These are phyloP conservation scores for Monilinia laxa DNA, from an alignment of 2,329 filamentous ascomycete genomes.

Conservation along the genomic window DNA sequence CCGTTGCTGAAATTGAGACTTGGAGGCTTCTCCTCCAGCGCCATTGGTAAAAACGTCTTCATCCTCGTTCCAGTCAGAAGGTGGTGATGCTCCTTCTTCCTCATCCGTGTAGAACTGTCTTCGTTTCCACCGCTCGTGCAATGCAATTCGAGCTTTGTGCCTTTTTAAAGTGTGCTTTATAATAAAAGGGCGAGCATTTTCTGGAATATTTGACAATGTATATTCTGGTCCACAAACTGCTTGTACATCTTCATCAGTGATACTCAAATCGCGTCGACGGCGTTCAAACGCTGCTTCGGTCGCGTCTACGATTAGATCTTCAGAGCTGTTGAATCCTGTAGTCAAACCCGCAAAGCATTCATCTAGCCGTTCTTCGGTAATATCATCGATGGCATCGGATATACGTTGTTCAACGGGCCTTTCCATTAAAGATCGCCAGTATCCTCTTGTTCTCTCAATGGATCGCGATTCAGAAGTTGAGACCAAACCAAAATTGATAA, in stretches of 20 bases:
- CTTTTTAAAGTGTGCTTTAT: constrained; percentile 34
- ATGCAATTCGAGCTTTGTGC: constrained; percentile 35
- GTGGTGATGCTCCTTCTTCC: constrained; percentile 71
- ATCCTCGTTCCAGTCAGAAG: constrained; percentile 61
- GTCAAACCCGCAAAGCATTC: background rate
- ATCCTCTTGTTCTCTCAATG: constrained; percentile 25
- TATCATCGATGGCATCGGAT: constrained; percentile 28
- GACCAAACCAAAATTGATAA: constrained; percentile 43
- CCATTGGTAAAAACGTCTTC: constrained; percentile 51
- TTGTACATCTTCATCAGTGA: constrained; percentile 38
- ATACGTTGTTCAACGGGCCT: constrained; percentile 34
- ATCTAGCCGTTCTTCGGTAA: constrained; percentile 1
- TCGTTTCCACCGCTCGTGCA: constrained; percentile 73
- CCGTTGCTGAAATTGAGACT: constrained; percentile 45
- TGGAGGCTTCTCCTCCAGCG: constrained; percentile 45
- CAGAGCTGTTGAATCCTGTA: background rate
- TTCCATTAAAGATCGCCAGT: constrained; percentile 37
- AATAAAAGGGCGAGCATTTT: constrained; percentile 31
- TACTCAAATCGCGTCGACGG: constrained; percentile 34
- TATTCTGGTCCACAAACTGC: constrained; percentile 35
- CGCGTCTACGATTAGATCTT: background rate
- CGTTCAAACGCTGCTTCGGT: constrained; percentile 26
- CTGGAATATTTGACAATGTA: constrained; percentile 31
- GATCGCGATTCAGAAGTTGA: constrained; percentile 1
- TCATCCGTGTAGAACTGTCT: constrained; percentile 81